Evolutionary conservation across 1,284 basidiomycete genomes (phyloP).

Genomic region (Schizophyllum amplum): DNA sequence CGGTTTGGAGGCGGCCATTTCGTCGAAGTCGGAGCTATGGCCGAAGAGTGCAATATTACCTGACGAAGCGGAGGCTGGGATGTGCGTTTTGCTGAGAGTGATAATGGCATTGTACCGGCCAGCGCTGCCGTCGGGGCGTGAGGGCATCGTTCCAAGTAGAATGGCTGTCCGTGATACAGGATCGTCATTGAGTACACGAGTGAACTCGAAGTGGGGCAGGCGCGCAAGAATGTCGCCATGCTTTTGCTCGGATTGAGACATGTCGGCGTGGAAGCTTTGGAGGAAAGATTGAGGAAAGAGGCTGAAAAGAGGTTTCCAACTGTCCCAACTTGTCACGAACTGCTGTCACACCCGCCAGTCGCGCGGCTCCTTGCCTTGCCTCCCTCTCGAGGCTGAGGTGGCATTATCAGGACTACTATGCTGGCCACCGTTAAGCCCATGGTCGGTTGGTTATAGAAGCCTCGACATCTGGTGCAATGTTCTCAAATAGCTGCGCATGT

Average conservation of each 20-base stretch:
- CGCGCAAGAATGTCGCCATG: background rate
- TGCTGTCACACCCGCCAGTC: no score
- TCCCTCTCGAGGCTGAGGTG: no score
- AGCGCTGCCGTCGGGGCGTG: background rate
- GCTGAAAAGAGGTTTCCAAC: background rate
- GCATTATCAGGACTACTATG: no score
- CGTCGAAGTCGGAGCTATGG: background rate
- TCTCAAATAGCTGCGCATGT: no score
- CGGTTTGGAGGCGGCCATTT: no score
- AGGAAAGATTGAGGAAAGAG: background rate
- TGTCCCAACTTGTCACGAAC: no score
- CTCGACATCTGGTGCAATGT: no score
- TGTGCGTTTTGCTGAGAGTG: background rate
- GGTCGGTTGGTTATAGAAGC: no score
- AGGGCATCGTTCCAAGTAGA: background rate
- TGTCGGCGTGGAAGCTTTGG: background rate
- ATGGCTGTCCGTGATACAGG: background rate
- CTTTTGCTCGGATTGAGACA: background rate
- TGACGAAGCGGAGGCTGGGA: background rate
- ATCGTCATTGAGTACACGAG: background rate
- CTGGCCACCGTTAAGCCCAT: no score
- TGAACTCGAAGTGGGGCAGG: slow-evolving; percentile 1
- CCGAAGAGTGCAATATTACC: background rate
- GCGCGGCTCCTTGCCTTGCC: no score
- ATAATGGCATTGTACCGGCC: background rate